phyloP scores from a whole-genome alignment of 768 basidiomycete genomes.

The Suillus cothurnatus region DNA sequence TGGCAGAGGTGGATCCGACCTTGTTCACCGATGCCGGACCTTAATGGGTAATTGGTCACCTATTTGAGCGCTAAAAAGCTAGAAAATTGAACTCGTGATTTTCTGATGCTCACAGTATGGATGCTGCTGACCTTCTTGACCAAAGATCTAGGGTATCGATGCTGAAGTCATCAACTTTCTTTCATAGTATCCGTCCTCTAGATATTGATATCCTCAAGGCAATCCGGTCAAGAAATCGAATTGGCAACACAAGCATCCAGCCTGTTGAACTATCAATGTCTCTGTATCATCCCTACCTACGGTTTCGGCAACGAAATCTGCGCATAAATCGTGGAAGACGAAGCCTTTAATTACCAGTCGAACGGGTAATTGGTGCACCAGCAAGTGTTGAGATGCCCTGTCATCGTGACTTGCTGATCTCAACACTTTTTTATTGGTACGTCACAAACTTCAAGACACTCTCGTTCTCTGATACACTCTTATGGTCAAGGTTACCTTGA shows the following conservation, averaged over 20 bases:
- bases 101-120: conserved; percentile 90
- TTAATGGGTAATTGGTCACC: too few species aligned
- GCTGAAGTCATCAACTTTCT: conserved; percentile 96
- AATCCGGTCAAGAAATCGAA: conserved; percentile 94
- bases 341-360: conserved; percentile 97
- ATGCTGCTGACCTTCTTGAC: conserved; percentile 90
- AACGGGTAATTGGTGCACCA: conserved; percentile 96
- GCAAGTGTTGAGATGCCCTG: conserved; percentile 45
- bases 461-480: conserved; percentile 89
- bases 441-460: conserved; percentile 86
- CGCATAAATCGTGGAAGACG: conserved; percentile 95
- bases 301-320: conserved; percentile 98
- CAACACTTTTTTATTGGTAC: conserved; percentile 54
- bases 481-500: conserved; percentile 93
- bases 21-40: too few species aligned
- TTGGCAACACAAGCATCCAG: conserved; percentile 50
- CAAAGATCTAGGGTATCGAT: conserved; percentile 95
- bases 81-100: too few species aligned
- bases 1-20: too few species aligned
- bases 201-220: conserved; percentile 96
- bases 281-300: conserved; percentile 94
- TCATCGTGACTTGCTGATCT: conserved; percentile 12
- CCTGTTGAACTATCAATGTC: conserved; percentile 32
- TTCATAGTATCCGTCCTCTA: conserved; percentile 92
- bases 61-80: too few species aligned